phyloP scores from a whole-genome alignment of 371 early-diverging fungal species.

The Apophysomyces trapeziformis region DNA sequence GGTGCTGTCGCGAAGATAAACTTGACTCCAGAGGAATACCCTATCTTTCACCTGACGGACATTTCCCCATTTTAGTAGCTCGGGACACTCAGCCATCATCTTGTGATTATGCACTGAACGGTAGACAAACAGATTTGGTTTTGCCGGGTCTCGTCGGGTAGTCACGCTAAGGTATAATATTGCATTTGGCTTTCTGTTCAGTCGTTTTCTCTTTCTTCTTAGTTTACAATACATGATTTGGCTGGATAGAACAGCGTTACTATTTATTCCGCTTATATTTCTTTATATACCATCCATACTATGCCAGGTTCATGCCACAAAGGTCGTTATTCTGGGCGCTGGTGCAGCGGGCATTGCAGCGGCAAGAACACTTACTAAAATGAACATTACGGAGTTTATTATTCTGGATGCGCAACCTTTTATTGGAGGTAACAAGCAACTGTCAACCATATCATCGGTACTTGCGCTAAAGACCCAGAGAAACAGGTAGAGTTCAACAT shows the following conservation, averaged over 20 bases:
- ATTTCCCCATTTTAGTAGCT: too few species aligned
- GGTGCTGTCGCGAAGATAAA: too few species aligned
- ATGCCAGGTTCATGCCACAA: constrained; percentile 16
- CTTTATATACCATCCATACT: neutral
- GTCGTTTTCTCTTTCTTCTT: constrained; percentile 1
- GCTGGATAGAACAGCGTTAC: too few species aligned
- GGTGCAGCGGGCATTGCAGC: constrained; percentile 52
- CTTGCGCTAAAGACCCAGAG: neutral
- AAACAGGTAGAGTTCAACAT: constrained; percentile 47
- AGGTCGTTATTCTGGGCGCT: constrained; percentile 49
- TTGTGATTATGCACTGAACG: too few species aligned
- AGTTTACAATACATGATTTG: neutral
- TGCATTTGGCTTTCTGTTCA: constrained; percentile 1
- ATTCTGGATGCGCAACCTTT: constrained; percentile 45
- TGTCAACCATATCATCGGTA: neutral
- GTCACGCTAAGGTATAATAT: too few species aligned
- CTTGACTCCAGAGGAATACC: too few species aligned
- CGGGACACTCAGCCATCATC: too few species aligned
- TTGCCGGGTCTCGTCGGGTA: too few species aligned
- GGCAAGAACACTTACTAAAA: constrained; percentile 27
- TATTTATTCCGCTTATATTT: neutral
- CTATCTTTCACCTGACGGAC: too few species aligned
- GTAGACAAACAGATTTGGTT: too few species aligned
- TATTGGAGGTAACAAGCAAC: constrained; percentile 35
- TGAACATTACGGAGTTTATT: constrained; percentile 36